Conservation (phyloP, 2,329 filamentous ascomycete genomes). For the Colletotrichum sp. region DNA sequence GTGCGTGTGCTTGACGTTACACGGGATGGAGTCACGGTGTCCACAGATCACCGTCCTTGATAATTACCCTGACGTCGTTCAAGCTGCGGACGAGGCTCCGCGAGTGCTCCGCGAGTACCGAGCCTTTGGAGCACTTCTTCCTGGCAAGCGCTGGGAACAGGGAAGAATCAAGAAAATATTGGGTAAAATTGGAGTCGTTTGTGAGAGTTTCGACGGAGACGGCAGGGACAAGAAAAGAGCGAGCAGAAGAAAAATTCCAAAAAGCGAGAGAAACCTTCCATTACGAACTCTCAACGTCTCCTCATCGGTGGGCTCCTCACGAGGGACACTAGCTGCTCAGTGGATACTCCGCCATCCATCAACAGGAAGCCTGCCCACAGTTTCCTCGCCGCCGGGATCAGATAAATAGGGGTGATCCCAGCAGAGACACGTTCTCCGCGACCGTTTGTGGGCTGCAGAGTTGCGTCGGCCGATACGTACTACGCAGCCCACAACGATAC, state of each 20-base stretch:
- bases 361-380: neutral
- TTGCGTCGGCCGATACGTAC: slow-evolving; percentile 2
- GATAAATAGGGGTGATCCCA: slow-evolving; percentile 2
- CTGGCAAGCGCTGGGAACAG: slow-evolving; percentile 4
- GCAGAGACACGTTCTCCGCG: slow-evolving; percentile 10
- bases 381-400: neutral
- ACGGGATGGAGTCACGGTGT: neutral
- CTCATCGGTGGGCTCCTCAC: neutral
- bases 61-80: slow-evolving; percentile 20
- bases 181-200: slow-evolving; percentile 3
- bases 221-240: neutral
- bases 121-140: slow-evolving; percentile 13
- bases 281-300: slow-evolving; percentile 13
- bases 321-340: neutral
- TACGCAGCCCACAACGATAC: neutral
- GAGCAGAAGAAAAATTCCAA: neutral
- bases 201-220: neutral
- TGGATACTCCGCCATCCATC: neutral
- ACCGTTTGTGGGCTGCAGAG: neutral
- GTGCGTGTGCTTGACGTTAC: slow-evolving; percentile 4
- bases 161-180: neutral
- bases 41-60: slow-evolving; percentile 19
- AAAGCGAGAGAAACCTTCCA: neutral
- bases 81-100: slow-evolving; percentile 9
- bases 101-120: slow-evolving; percentile 17